These are phyloP conservation scores for Neospermospora avenae DNA, from an alignment of 2,329 filamentous ascomycete species.

Conservation along the genomic window DNA sequence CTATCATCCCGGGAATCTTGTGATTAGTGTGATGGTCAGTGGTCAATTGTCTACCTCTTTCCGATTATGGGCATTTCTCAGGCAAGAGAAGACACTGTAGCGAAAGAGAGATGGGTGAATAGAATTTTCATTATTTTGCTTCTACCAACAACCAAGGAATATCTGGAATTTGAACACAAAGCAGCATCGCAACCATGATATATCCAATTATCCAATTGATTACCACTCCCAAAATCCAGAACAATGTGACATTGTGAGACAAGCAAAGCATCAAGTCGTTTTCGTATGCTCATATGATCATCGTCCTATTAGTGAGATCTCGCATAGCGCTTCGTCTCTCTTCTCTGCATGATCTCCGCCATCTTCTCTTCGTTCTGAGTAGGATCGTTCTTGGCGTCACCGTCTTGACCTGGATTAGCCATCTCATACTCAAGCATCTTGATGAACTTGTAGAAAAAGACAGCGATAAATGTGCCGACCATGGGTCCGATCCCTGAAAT, in stretches of 20 bases:
- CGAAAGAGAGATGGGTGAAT: background rate
- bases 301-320: slow-evolving; percentile 4
- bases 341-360: slow-evolving; percentile 34
- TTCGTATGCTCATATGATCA: background rate
- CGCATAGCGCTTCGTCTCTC: slow-evolving; percentile 5
- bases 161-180: background rate
- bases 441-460: slow-evolving; percentile 48
- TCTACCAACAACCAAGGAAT: background rate
- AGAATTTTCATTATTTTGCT: background rate
- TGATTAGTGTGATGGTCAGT: slow-evolving; percentile 14
- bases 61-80: background rate
- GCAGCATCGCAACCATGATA: background rate
- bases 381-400: slow-evolving; percentile 43
- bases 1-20: slow-evolving; percentile 57
- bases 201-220: background rate
- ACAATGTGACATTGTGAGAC: background rate
- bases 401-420: slow-evolving; percentile 47
- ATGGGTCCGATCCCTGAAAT: slow-evolving; percentile 45
- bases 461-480: slow-evolving; percentile 47
- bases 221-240: background rate
- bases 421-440: slow-evolving; percentile 51
- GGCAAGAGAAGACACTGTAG: background rate
- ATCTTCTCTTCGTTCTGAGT: slow-evolving; percentile 42
- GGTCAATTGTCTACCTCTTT: background rate
- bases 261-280: background rate